Conservation (phyloP, 164 flowering plant species). For the Stephania japonica region DNA sequence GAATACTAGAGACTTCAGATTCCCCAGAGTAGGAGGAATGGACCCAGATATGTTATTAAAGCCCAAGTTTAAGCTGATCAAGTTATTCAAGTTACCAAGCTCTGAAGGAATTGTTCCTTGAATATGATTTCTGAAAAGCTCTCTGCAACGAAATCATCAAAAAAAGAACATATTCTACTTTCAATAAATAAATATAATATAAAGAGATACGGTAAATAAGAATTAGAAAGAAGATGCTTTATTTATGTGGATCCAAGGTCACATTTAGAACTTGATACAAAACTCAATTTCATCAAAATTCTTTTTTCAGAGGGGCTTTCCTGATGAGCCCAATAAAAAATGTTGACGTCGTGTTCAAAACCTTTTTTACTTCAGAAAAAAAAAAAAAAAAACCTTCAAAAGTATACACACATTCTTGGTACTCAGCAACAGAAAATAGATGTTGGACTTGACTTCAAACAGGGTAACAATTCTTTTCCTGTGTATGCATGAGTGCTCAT, state of each 20-base stretch:
- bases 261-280: too few species aligned
- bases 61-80: slow-evolving; percentile 84
- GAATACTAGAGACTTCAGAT: slow-evolving; percentile 81
- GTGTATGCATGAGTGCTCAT: background rate
- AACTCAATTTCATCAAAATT: too few species aligned
- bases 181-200: background rate
- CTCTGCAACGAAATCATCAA: slow-evolving; percentile 38
- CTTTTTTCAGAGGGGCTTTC: too few species aligned
- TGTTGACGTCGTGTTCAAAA: too few species aligned
- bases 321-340: too few species aligned
- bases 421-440: too few species aligned
- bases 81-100: slow-evolving; percentile 75
- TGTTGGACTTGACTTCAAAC: too few species aligned
- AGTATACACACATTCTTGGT: too few species aligned
- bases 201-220: background rate
- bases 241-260: too few species aligned
- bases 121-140: slow-evolving; percentile 82
- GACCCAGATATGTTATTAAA: slow-evolving; percentile 75
- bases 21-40: slow-evolving; percentile 71
- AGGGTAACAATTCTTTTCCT: background rate
- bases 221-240: background rate
- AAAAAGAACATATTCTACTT: background rate
- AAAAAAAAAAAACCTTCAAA: too few species aligned
- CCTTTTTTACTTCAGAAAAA: too few species aligned
- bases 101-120: slow-evolving; percentile 85